A percentile compares a stretch with the other conserved stretches of the same genome.
Conservation (phyloP, 768 basidiomycete species). For the Tulasnella sp. region DNA sequence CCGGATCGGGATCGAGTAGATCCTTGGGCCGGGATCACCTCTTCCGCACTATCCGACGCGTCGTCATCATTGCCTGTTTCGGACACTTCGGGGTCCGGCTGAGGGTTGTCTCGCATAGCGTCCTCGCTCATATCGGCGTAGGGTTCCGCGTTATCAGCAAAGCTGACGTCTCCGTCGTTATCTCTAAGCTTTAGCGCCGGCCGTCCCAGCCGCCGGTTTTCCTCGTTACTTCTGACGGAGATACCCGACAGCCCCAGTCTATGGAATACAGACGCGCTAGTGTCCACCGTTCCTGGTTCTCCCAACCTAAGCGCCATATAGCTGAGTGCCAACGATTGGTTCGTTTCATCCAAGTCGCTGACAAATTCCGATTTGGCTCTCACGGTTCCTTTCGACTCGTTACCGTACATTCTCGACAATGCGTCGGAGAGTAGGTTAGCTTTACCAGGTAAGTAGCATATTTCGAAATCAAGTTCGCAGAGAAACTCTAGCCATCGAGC, state of each 20-base stretch:
- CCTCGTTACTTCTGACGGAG: neutral
- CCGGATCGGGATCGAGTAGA: neutral
- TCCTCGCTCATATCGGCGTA: no score
- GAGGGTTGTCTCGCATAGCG: no score
- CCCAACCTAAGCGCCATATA: neutral
- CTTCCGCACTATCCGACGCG: neutral
- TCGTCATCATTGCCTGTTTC: neutral
- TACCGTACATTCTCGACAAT: conserved; percentile 43
- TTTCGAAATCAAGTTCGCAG: conserved; percentile 45
- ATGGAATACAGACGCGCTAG: neutral
- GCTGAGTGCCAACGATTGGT: neutral
- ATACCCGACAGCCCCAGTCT: neutral
- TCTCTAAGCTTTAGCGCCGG: neutral
- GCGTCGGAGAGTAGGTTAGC: conserved; percentile 51
- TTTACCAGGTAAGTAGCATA: conserved; percentile 48
- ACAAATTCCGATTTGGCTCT: conserved; percentile 8
- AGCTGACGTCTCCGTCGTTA: neutral
- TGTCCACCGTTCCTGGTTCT: neutral
- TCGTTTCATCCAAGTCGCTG: neutral
- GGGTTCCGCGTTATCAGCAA: no score
- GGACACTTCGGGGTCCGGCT: no score
- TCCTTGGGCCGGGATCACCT: neutral
- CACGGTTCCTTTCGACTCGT: conserved; percentile 22
- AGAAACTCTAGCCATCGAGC: conserved; percentile 50
- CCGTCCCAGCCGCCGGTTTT: neutral